These are phyloP conservation scores for Parsonsia alboflavescens DNA, from an alignment of 257 asterid species.

Conservation along the genomic window DNA sequence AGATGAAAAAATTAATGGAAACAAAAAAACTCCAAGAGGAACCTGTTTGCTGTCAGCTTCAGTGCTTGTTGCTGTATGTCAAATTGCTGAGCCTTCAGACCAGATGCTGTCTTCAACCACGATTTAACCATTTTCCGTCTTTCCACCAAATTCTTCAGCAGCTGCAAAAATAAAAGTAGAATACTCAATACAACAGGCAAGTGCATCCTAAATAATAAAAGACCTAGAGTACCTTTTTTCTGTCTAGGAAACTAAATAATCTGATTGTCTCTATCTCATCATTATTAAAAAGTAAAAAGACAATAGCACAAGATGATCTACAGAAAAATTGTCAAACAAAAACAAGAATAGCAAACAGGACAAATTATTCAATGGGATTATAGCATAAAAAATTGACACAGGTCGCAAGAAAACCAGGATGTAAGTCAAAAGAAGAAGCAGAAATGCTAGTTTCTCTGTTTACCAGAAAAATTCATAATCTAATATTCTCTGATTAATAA, in stretches of 20 bases:
- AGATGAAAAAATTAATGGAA: conserved; percentile 1
- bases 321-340: not conserved
- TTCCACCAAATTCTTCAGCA: conserved; percentile 86
- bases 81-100: conserved; percentile 81
- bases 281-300: not conserved
- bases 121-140: conserved; percentile 75
- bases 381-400: not conserved
- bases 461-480: not conserved
- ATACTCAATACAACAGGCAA: conserved; percentile 1
- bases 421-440: not conserved
- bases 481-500: not conserved
- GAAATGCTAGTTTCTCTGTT: not conserved
- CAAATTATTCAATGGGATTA: not conserved
- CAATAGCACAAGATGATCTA: not conserved
- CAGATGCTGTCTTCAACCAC: conserved; percentile 74
- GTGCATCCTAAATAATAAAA: not conserved
- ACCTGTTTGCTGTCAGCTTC: conserved; percentile 98
- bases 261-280: not conserved
- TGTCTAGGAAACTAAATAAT: not conserved
- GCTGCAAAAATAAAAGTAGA: conserved; percentile 29
- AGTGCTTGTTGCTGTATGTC: conserved; percentile 98
- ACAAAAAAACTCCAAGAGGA: conserved; percentile 17
- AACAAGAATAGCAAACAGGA: not conserved
- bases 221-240: not conserved
- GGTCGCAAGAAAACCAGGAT: conserved; percentile 3